phyloP scores from a whole-genome alignment of 805 yeast genomes.

The Huiozyma sinensis region DNA sequence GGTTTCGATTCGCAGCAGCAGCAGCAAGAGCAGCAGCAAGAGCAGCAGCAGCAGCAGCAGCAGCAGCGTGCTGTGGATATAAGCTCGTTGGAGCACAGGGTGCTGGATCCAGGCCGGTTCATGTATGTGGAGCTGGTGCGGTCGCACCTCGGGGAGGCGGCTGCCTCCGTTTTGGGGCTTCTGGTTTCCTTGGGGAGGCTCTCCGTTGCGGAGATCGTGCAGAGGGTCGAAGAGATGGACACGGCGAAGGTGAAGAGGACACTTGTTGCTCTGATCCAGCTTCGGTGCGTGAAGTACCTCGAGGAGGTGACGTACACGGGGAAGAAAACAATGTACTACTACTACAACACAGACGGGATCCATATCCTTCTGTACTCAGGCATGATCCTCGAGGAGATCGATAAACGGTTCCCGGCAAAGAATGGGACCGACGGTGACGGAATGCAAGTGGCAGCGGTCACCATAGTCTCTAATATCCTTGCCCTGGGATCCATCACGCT shows the following conservation, averaged over 20 bases:
- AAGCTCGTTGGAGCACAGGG: slow-evolving; percentile 32
- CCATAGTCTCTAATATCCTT: slow-evolving; percentile 59
- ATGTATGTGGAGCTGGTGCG: slow-evolving; percentile 44
- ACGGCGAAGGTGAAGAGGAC: slow-evolving; percentile 46
- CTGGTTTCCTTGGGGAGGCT: slow-evolving; percentile 62
- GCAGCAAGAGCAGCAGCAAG: not conserved
- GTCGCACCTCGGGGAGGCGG: slow-evolving; percentile 59
- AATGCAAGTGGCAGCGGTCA: slow-evolving; percentile 17
- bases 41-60: not conserved
- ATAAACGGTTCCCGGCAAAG: slow-evolving; percentile 24
- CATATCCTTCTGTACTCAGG: slow-evolving; percentile 64
- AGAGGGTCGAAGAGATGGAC: slow-evolving; percentile 35
- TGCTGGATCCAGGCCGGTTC: slow-evolving; percentile 53
- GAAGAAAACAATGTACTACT: slow-evolving; percentile 37
- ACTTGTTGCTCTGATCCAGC: slow-evolving; percentile 67
- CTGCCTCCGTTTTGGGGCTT: slow-evolving; percentile 49
- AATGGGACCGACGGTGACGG: not conserved
- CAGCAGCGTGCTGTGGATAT: slow-evolving; percentile 6
- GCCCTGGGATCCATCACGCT: slow-evolving; percentile 56
- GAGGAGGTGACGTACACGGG: slow-evolving; percentile 29
- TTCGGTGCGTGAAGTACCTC: slow-evolving; percentile 65
- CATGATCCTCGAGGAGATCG: slow-evolving; percentile 49
- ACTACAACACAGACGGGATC: slow-evolving; percentile 53
- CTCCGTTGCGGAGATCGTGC: slow-evolving; percentile 42
- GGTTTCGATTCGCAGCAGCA: not conserved